Conservation (phyloP, 139 green algal species). For the Chlorella sp. region DNA sequence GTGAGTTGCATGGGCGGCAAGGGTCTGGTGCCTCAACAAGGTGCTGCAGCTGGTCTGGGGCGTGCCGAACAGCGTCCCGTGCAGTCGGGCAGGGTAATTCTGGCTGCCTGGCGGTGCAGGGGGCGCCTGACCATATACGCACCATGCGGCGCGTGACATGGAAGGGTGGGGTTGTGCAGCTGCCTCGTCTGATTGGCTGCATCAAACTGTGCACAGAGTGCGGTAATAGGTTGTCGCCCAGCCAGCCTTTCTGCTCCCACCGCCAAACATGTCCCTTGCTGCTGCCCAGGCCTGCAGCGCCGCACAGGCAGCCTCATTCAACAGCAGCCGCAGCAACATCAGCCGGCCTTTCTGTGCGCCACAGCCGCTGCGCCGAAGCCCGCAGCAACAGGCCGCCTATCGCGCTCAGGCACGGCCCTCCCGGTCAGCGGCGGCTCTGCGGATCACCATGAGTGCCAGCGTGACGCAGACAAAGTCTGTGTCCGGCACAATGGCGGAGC, state of each 20-base stretch:
- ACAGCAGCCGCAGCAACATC: slow-evolving; percentile 3
- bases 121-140: too few species aligned
- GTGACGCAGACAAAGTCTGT: slow-evolving; percentile 10
- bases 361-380: background rate
- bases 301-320: background rate
- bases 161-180: background rate
- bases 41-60: background rate
- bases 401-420: background rate
- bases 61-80: background rate
- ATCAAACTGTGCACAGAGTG: background rate
- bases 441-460: background rate
- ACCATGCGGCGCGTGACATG: too few species aligned
- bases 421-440: background rate
- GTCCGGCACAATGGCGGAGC: slow-evolving; percentile 62
- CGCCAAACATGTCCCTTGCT: background rate
- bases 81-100: background rate
- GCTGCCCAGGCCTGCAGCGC: background rate
- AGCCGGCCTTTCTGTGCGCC: background rate
- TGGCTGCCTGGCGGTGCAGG: background rate
- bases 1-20: background rate
- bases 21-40: background rate
- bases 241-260: background rate
- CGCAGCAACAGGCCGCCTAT: background rate
- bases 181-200: background rate
- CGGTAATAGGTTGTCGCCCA: background rate